phyloP scores from a whole-genome alignment of 805 yeast species.

The Candida coquimbonensis region DNA sequence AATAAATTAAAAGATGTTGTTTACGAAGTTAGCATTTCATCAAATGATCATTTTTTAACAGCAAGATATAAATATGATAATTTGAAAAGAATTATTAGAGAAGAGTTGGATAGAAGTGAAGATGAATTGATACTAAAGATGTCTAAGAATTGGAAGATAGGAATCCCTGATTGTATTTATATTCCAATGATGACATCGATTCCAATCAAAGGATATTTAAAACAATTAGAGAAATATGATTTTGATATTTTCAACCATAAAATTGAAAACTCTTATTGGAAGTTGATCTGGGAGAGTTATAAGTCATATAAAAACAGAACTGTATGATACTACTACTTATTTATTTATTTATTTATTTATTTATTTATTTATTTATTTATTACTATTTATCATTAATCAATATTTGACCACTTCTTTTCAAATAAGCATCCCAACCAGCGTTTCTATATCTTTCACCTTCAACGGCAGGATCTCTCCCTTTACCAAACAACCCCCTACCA shows the following conservation, averaged over 20 bases:
- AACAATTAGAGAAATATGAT: conserved; percentile 51
- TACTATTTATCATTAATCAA: not conserved
- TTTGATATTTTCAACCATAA: conserved; percentile 45
- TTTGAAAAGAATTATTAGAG: conserved; percentile 31
- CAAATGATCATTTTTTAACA: conserved; percentile 73
- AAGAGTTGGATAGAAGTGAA: conserved; percentile 19
- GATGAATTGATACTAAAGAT: conserved; percentile 23
- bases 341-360: not conserved
- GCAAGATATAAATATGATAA: conserved; percentile 50
- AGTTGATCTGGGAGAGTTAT: conserved; percentile 21
- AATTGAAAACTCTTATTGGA: conserved; percentile 21
- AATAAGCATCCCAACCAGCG: conserved; percentile 95
- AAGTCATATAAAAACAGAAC: conserved; percentile 18
- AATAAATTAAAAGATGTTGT: conserved; percentile 46
- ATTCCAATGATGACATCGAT: conserved; percentile 63
- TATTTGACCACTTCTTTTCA: conserved; percentile 27
- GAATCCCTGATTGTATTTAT: conserved; percentile 56
- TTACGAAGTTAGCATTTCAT: conserved; percentile 63
- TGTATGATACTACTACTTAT: conserved; percentile 3
- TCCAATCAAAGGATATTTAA: conserved; percentile 58
- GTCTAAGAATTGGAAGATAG: conserved; percentile 34
- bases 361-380: not conserved
- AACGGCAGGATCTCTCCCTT: conserved; percentile 82
- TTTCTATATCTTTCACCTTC: conserved; percentile 85
- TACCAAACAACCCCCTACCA: conserved; percentile 95